A percentile compares a stretch with the other conserved stretches of the same genome.
These are phyloP conservation scores for Tylopilus cervinicoccineus DNA, from an alignment of 768 basidiomycete species.

Conservation along the genomic window DNA sequence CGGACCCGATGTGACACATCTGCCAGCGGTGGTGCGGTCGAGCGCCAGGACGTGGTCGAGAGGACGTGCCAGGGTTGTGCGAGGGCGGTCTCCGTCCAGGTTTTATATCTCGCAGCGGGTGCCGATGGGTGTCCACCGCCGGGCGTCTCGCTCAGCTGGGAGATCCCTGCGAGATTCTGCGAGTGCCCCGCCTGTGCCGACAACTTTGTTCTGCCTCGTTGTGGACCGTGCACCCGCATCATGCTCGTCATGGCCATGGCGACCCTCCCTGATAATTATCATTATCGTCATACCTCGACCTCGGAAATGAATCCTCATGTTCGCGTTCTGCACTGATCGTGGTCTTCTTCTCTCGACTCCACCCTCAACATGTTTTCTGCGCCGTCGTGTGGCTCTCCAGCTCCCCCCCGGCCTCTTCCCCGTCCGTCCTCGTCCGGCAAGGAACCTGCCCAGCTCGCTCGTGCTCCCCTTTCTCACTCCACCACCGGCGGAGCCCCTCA, in stretches of 20 bases:
- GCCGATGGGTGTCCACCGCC: constrained; percentile 15
- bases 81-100: constrained; percentile 22
- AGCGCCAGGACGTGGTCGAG: constrained; percentile 26
- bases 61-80: constrained; percentile 28
- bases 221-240: constrained; percentile 7
- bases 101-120: constrained; percentile 28
- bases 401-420: constrained; percentile 18
- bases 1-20: constrained; percentile 35
- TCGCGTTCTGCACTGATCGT: constrained; percentile 21
- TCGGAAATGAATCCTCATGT: constrained; percentile 37
- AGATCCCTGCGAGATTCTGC: constrained; percentile 13
- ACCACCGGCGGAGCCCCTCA: constrained; percentile 4
- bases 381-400: constrained; percentile 18
- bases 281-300: constrained; percentile 22
- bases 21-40: constrained; percentile 23
- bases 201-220: constrained; percentile 24
- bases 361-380: constrained; percentile 28
- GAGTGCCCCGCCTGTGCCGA: constrained; percentile 18
- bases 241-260: constrained; percentile 19
- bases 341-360: constrained; percentile 27
- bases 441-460: constrained; percentile 12
- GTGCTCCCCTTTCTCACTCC: constrained; percentile 3
- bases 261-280: constrained; percentile 18
- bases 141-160: constrained; percentile 19
- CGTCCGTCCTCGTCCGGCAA: constrained; percentile 18